Evolutionary conservation across 2,329 filamentous ascomycete species (phyloP), one percentile per base, ranked within the genome.

Genomic region (Calonectria montana): DNA sequence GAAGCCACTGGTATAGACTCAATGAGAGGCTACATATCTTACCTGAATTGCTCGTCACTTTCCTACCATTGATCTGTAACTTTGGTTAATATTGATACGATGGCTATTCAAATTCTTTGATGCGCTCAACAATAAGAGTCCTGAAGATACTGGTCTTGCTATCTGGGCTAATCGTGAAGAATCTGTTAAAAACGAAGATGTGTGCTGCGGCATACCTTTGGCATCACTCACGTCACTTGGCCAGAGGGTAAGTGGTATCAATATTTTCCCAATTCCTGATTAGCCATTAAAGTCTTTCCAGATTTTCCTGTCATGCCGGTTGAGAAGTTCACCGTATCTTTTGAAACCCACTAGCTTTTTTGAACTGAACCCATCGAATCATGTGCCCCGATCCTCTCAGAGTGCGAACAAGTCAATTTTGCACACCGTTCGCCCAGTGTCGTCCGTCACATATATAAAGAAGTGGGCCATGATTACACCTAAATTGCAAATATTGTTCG

Each of bases 141-240:
- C 76, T 5, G 77, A 74, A 15, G 86, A 87, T 64, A 78, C 78
- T 2, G 87, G 86, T 0, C 12, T 73, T 13, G 73, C 73, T 5
- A n/a, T 59, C 8, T 71, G 59, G 64, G 41, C 63, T 1, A 67
- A 50, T 1, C 64, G 73, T 5, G 47, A 75, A 3, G 88, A 90
- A 48, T 81, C 84, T 74, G 83, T 97, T 78, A 93, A 93, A 69
- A 92, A 97, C 84, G 93, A 91, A 2, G 94, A 97, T 81, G 85
- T 97, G 94, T 97, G 2, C 88, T 97, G 13, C 97, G 94, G 95
- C 94, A 97, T 84, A 96, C 94, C 0, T 97, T 97, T 79, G 95
- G 94, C 50, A 87, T 97, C 41, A 95, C 93, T 1, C 95, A 97
- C 81, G 95, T 97, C 86, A 74, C 73, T 10, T 31, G 72, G 15